phyloP scores from a whole-genome alignment of 2,329 filamentous ascomycete genomes.

The Monilinia laxa region DNA sequence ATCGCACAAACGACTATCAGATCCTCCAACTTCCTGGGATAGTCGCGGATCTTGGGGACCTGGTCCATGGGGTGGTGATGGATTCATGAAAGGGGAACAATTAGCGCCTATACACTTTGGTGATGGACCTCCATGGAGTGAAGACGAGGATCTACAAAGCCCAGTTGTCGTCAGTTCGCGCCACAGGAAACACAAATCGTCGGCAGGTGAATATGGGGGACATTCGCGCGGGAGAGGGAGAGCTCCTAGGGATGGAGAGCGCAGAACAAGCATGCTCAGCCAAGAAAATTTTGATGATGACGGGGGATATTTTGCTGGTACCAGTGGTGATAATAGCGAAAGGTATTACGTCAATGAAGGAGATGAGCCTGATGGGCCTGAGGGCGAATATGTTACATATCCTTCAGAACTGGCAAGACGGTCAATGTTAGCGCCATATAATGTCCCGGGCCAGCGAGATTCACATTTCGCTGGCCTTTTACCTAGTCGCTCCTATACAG shows the following conservation, averaged over 20 bases:
- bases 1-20: slow-evolving; percentile 72
- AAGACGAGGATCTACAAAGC: slow-evolving; percentile 92
- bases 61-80: slow-evolving; percentile 41
- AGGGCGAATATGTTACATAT: slow-evolving; percentile 80
- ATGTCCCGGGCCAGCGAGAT: slow-evolving; percentile 49
- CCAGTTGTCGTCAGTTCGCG: slow-evolving; percentile 80
- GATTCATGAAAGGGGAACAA: slow-evolving; percentile 64
- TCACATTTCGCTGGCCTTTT: slow-evolving; percentile 54
- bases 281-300: slow-evolving; percentile 56
- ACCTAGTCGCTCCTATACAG: slow-evolving; percentile 42
- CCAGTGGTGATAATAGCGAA: slow-evolving; percentile 69
- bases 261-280: slow-evolving; percentile 47
- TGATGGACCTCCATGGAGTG: slow-evolving; percentile 89
- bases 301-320: slow-evolving; percentile 65
- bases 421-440: slow-evolving; percentile 49
- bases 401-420: slow-evolving; percentile 63
- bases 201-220: slow-evolving; percentile 49
- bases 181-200: slow-evolving; percentile 82
- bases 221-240: slow-evolving; percentile 47
- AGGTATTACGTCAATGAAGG: slow-evolving; percentile 71
- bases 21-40: slow-evolving; percentile 76
- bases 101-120: slow-evolving; percentile 80
- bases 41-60: slow-evolving; percentile 59
- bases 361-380: slow-evolving; percentile 70
- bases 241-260: slow-evolving; percentile 45